Base-by-base conservation (phyloP, 371 early-diverging fungal genomes). In the Sporodiniella umbellata region DNA sequence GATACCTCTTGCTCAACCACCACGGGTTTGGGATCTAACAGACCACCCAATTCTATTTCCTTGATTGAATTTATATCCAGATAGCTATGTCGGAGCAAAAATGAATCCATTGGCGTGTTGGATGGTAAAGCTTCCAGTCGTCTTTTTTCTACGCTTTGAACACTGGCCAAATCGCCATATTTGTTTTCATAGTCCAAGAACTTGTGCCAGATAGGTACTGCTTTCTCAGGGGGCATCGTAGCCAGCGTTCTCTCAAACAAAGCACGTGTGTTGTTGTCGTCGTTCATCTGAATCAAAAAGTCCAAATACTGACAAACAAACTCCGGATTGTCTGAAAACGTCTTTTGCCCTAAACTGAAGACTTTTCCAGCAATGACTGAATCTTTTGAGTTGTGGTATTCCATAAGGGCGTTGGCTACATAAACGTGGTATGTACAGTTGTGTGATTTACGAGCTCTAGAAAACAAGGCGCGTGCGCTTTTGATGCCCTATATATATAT, bases 251-350 rank as follows among this genome's bases (percentile, higher is more conserved):
- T 73, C 65, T 96, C 96, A 72, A 95, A 75, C 49, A 95, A 58
- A 0, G 96, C 94, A 21, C 94, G 80, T 12, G 91, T 85, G 53
- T 97, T 97, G 59, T 87, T 93, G 51, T 92, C 92, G 50, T 97
- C 96, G 53, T 95, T 94, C 53, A 89, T 75, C 56, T 84, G 75
- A 28, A 95, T 89, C 45, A 97, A 73, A 52, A 87, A 94, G 49
- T 90, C 87, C 54, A 97, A 68, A 54, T 97, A 95, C 39, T 90
- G 77, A 28, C 77, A 66, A 8, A 88, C 83, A 56, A 84, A 92
- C n/a, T 78, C 84, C 1, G 86, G 71, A 49, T 88, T 83, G 39
- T 85, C 85, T 3, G 79, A 73, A 71, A 90, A 93, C 2, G 70
- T 53, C 65, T 92, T 95, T 52, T 90, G 72, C 11, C 94, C 95